phyloP scores from a whole-genome alignment of 2,329 filamentous ascomycete species.

The Arthrinium puccinioides region DNA sequence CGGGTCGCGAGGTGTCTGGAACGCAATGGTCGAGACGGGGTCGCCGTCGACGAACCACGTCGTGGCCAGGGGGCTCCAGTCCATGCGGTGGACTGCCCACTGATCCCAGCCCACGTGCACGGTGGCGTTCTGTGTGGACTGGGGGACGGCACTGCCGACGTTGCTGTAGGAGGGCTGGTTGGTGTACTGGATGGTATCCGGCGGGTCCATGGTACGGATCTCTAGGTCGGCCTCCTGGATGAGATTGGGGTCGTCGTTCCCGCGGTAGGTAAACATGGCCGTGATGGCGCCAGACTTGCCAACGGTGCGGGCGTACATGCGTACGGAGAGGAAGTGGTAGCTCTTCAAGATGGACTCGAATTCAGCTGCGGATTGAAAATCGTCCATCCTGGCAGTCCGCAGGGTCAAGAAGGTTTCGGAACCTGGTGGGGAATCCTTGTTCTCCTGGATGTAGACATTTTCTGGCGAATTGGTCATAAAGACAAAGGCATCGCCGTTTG shows the following conservation, averaged over 20 bases:
- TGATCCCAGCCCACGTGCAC: constrained; percentile 41
- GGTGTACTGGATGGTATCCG: constrained; percentile 44
- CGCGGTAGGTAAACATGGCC: constrained; percentile 45
- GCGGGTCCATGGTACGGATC: constrained; percentile 38
- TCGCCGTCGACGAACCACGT: constrained; percentile 50
- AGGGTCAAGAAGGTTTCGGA: constrained; percentile 37
- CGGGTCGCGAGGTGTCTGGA: constrained; percentile 45
- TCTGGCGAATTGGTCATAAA: constrained; percentile 29
- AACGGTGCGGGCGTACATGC: constrained; percentile 41
- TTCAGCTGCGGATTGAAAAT: constrained; percentile 43
- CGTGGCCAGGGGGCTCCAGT: constrained; percentile 48
- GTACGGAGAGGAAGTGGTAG: constrained; percentile 33
- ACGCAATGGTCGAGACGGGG: constrained; percentile 41
- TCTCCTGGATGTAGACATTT: constrained; percentile 37
- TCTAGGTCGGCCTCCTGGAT: constrained; percentile 50
- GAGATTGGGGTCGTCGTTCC: constrained; percentile 22
- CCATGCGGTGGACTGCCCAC: constrained; percentile 52
- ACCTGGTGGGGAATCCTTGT: constrained; percentile 18
- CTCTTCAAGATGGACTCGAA: constrained; percentile 29
- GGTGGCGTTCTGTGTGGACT: constrained; percentile 37
- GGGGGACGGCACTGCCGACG: constrained; percentile 30
- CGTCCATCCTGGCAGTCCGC: constrained; percentile 33
- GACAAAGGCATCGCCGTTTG: constrained; percentile 17
- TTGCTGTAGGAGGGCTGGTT: constrained; percentile 48
- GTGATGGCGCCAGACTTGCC: constrained; percentile 40